These are phyloP conservation scores for Coemansia sp. DNA, from an alignment of 192 early-diverging fungal genomes.

Conservation along the genomic window DNA sequence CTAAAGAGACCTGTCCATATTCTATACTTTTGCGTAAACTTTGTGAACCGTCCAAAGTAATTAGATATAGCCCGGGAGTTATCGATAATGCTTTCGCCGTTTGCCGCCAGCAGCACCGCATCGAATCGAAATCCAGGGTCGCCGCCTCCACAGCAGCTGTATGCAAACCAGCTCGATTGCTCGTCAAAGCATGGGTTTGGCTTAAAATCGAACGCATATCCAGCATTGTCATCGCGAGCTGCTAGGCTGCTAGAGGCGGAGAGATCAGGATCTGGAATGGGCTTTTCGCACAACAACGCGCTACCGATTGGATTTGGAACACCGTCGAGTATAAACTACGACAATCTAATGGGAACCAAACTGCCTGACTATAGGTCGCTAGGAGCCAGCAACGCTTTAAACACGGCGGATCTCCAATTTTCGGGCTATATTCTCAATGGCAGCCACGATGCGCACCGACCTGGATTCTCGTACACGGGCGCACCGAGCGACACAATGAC, in stretches of 20 bases:
- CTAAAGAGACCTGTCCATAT: not conserved
- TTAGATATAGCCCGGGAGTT: not conserved
- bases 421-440: constrained; percentile 43
- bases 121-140: not conserved
- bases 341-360: not conserved
- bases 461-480: not conserved
- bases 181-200: not conserved
- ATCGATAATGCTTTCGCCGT: constrained; percentile 15
- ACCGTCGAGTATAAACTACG: constrained; percentile 12
- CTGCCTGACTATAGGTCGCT: constrained; percentile 8
- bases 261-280: not conserved
- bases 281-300: not conserved
- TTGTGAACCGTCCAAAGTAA: not conserved
- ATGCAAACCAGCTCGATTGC: constrained; percentile 8
- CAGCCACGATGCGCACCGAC: constrained; percentile 10
- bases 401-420: constrained; percentile 41
- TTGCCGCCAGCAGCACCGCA: constrained; percentile 4
- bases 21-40: not conserved
- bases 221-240: constrained; percentile 10
- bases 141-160: not conserved
- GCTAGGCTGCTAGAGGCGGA: not conserved
- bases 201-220: constrained; percentile 2
- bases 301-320: constrained; percentile 11
- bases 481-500: not conserved
- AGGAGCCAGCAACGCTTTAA: constrained; percentile 21